Base-by-base conservation (phyloP, 495 filamentous ascomycete genomes). In the Penicillium lividum region DNA sequence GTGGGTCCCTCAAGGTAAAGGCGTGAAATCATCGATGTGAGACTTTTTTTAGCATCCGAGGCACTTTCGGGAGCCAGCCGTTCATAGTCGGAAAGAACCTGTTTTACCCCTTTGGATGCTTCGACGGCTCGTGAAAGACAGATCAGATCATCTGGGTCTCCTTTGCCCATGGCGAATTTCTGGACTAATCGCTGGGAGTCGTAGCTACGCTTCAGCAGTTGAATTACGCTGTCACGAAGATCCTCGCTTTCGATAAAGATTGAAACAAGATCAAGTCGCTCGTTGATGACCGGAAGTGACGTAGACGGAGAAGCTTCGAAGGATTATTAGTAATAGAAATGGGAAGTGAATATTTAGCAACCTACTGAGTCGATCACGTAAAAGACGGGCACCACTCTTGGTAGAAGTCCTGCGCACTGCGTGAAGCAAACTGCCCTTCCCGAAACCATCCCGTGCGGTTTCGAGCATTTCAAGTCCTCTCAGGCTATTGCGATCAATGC, bases 121-220 rank as follows among this genome's bases (percentile, higher is more conserved):
- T 86, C 78, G 56, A 98, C 89, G 0, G 94, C 95, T 53, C 82
- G 84, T 4, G 90, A 89, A 11, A 99, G 79, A 22, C 83, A 86
- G 16, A 98, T 77, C 27, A 99, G 77, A 66, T 98, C 94, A 70
- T 97, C 93, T n/a, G 93, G 79, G 61, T 97, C 91, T n/a, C 93
- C 94, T 50, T 90, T 83, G 15, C 92, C 92, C 8, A 97, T 78
- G 3, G 93, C 87, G 62, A 99, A 97, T 59, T 92, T 96, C 67
- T 97, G 93, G 1, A 97, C 85, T 36, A 98, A 80, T 6, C 95
- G 88, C 58, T 95, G 88, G 7, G 91, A 89, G 68, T 99, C 94
- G 57, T 91, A 86, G 60, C 85, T 92, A 34, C 83, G 82, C 61
- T 87, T 85, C 7, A 98, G 77, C n/a, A 93, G 73, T 22, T 79